Percentiles rank a stretch among this genome's conserved stretches.
Evolutionary conservation across 176 grass and related monocot genomes (phyloP).

Genomic region (Triticum aestivum): IWGSC_CS_RefSeq_v2.1 NC_057799.1:58713876-58714375

Average conservation of each 20-base stretch:
- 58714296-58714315: background rate
- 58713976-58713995: conserved; percentile 27
- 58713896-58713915: conserved; percentile 41
- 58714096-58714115: conserved; percentile 55
- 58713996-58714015: conserved; percentile 24
- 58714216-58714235: conserved; percentile 77
- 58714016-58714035: conserved; percentile 37
- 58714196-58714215: conserved; percentile 49
- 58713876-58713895: conserved; percentile 5
- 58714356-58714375: conserved; percentile 38
- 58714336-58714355: conserved; percentile 44
- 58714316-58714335: conserved; percentile 7
- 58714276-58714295: conserved; percentile 1
- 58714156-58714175: conserved; percentile 71
- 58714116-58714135: conserved; percentile 77
- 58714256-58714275: conserved; percentile 51
- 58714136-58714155: conserved; percentile 86
- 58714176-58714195: conserved; percentile 64
- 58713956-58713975: background rate
- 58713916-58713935: conserved; percentile 23
- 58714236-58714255: conserved; percentile 64
- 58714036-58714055: background rate
- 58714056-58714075: background rate
- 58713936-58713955: background rate
- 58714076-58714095: conserved; percentile 26